Base-by-base conservation (phyloP, 352 stramenopile species). In the Blastocystis sp. region DNA sequence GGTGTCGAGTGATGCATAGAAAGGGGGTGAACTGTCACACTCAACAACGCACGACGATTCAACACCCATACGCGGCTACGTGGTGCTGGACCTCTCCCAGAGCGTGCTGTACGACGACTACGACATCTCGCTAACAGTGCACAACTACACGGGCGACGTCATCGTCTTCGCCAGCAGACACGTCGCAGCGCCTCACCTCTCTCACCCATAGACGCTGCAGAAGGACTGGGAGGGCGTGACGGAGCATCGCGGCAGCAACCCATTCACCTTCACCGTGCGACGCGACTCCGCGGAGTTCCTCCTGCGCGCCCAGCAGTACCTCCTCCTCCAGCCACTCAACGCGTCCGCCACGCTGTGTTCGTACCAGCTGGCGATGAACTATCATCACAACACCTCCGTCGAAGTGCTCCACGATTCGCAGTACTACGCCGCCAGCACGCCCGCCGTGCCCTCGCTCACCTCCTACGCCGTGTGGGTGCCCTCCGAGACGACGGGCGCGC, bases 381-480 rank as follows among this genome's bases (percentile, higher is more conserved):
- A 55, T 16, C 16, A 16, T 55, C 9, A 55, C 45, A 55, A 55
- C 45, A 55, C 45, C 45, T 6, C 45, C 45, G 51, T 85, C 0
- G 19, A 6, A 3, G 16, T 31, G 9, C 16, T 63, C 16, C 35
- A 67, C 55, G 35, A 85, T 31, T 29, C 19, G 3, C 4, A 13
- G 29, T 3, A n/a, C n/a, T 33, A 55, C 35, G 24, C 74, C 51
- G 26, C 29, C 2, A 16, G 19, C n/a, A 60, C 74, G n/a, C 59
- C 59, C 21, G 19, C 31, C 26, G 26, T 1, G 51, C n/a, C 74
- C 59, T 31, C 74, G 10, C 12, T 67, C 45, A 13, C 35, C 10
- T 85, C 65, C 41, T 63, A 69, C 41, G 74, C 55, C 26, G 31
- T 85, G 3, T 85, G 74, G 74, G 55, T 85, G 21, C 74, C 74